Base-by-base conservation (phyloP, 2,329 filamentous ascomycete species). In the Calonectria fujianensis region DNA sequence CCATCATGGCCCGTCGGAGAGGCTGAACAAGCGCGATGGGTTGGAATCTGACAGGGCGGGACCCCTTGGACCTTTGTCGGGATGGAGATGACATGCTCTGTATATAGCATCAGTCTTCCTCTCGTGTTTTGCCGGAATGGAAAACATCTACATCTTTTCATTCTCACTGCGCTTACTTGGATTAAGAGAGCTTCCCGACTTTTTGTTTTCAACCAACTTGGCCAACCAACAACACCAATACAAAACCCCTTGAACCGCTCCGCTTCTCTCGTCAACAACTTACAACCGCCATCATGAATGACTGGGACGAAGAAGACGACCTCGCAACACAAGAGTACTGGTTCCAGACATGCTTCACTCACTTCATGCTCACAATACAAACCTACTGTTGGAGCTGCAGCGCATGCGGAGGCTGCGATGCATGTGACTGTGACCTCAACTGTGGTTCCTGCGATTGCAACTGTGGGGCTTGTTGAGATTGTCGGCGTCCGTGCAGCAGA, bases 381-480 rank as follows among this genome's bases (percentile, higher is more conserved):
- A 63, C 57, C 6, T 63, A 41, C 35, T 63, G 57, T 14, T 63
- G 57, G 57, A n/a, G 57, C 35, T 63, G 57, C 57, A 41, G 35
- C 27, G 2, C 57, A 5, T 63, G 37, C 24, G n/a, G n/a, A 8
- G 20, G n/a, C 24, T 63, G 57, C 35, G 57, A 63, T 41, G 41
- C 35, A 41, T 63, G 57, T 63, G 57, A 41, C 14, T 63, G 57
- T 45, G 57, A 41, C 14, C 24, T 63, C 35, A 24, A 63, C 14
- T 63, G 57, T 29, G 57, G 57, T 63, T 63, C 57, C 24, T 63
- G 57, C 37, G 57, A 63, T 39, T 63, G 57, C 57, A 63, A 63
- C 35, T 63, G 57, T 13, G n/a, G 35, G 35, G 57, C 35, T 20
- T 63, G 57, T n/a, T 63, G 14, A 63, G 35, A 41, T 63, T 24